A percentile compares a stretch with the other conserved stretches of the same genome.
Conservation (phyloP, 148 eudicot genomes). For the Vaccinium macrocarpon region DNA sequence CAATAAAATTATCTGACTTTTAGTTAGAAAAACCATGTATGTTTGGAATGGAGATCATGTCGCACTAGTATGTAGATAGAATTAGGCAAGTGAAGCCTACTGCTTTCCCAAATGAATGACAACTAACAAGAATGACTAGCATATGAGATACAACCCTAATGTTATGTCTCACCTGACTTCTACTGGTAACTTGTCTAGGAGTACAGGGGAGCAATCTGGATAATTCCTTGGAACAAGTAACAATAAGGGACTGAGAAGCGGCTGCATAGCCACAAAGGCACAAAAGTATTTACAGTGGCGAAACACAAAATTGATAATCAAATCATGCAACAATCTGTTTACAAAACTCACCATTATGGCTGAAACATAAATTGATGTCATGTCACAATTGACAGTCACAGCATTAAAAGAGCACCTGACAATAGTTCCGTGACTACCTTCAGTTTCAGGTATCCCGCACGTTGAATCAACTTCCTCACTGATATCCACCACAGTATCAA, state of each 20-base stretch:
- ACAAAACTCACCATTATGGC: conserved; percentile 59
- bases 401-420: conserved; percentile 73
- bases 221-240: conserved; percentile 78
- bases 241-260: conserved; percentile 66
- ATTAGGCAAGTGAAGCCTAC: not conserved
- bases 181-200: conserved; percentile 77
- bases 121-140: not conserved
- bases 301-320: not conserved
- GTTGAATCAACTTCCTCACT: conserved; percentile 54
- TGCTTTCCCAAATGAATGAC: not conserved
- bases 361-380: conserved; percentile 60
- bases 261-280: conserved; percentile 43
- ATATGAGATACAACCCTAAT: not conserved
- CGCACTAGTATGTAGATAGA: not conserved
- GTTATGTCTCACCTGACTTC: conserved; percentile 58
- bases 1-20: not conserved
- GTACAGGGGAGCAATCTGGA: conserved; percentile 74
- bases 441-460: conserved; percentile 32
- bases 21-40: not conserved
- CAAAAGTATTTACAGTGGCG: not conserved
- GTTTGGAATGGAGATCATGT: not conserved
- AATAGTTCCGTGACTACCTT: conserved; percentile 59
- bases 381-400: conserved; percentile 56
- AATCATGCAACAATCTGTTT: not conserved
- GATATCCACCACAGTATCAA: conserved; percentile 71